Conservation (phyloP, 2,329 filamentous ascomycete genomes). For the Calonectria montana region DNA sequence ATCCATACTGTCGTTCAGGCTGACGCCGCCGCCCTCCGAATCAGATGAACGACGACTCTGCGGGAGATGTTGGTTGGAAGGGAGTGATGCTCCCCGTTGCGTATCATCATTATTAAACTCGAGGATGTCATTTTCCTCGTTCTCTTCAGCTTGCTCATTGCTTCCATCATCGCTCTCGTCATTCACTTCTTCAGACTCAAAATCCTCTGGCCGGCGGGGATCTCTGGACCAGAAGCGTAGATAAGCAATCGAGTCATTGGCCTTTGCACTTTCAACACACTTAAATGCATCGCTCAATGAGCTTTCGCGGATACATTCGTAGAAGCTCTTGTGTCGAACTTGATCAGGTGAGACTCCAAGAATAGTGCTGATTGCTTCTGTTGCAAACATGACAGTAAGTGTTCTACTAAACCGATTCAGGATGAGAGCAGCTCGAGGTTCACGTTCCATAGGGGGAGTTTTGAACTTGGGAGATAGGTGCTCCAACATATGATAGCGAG, state of each 20-base stretch:
- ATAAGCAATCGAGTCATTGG: conserved; percentile 91
- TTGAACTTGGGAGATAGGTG: conserved; percentile 86
- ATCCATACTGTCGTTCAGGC: conserved; percentile 57
- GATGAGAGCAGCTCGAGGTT: conserved; percentile 86
- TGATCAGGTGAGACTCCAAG: conserved; percentile 77
- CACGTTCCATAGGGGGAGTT: conserved; percentile 72
- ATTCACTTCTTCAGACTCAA: conserved; percentile 56
- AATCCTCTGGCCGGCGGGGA: conserved; percentile 69
- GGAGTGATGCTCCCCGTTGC: background rate
- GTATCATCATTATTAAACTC: background rate
- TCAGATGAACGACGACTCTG: conserved; percentile 50
- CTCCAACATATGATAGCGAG: conserved; percentile 89
- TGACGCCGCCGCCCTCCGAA: conserved; percentile 59
- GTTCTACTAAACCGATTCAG: conserved; percentile 88
- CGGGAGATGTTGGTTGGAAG: conserved; percentile 17
- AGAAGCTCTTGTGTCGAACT: conserved; percentile 83
- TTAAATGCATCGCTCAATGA: conserved; percentile 81
- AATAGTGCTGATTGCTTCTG: conserved; percentile 79
- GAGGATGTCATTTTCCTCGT: conserved; percentile 15
- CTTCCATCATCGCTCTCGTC: conserved; percentile 52
- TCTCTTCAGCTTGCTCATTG: conserved; percentile 5
- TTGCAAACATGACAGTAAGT: conserved; percentile 87
- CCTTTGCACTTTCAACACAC: conserved; percentile 86
- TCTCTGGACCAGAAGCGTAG: conserved; percentile 87
- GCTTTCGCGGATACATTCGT: conserved; percentile 84